Conservation (phyloP, 306 rosid genomes). For the Dryas drummondii region DNA sequence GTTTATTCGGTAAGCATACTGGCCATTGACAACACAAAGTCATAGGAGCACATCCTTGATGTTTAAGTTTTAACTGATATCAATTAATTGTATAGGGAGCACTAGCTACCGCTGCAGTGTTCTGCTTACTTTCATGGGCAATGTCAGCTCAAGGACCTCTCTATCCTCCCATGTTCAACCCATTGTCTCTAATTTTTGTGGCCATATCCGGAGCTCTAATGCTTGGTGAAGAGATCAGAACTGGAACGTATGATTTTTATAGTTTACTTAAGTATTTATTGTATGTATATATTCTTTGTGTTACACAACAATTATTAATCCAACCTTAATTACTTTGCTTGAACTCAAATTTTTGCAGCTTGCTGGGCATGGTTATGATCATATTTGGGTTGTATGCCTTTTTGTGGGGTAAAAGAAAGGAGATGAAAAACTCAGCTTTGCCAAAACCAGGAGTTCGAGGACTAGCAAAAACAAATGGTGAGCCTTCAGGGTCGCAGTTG, state of each 20-base stretch:
- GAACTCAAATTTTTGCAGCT: constrained; percentile 34
- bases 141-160: constrained; percentile 55
- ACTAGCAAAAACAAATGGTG: constrained; percentile 16
- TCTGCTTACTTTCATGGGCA: constrained; percentile 55
- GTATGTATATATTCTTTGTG: not conserved
- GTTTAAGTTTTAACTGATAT: not conserved
- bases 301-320: not conserved
- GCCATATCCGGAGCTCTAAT: constrained; percentile 51
- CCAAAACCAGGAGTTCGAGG: constrained; percentile 12
- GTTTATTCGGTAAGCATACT: constrained; percentile 51
- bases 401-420: constrained; percentile 55
- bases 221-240: constrained; percentile 45
- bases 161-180: constrained; percentile 74
- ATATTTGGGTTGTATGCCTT: constrained; percentile 54
- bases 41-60: not conserved
- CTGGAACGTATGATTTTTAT: constrained; percentile 47
- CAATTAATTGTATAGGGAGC: constrained; percentile 45
- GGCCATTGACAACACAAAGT: not conserved
- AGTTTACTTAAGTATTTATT: not conserved
- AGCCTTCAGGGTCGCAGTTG: constrained; percentile 21
- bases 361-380: constrained; percentile 57
- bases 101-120: constrained; percentile 55
- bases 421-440: constrained; percentile 12
- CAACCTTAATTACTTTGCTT: not conserved
- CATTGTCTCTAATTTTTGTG: constrained; percentile 61